phyloP scores from a whole-genome alignment of 2,329 filamentous ascomycete genomes.

The Botrytis tulipae region DNA sequence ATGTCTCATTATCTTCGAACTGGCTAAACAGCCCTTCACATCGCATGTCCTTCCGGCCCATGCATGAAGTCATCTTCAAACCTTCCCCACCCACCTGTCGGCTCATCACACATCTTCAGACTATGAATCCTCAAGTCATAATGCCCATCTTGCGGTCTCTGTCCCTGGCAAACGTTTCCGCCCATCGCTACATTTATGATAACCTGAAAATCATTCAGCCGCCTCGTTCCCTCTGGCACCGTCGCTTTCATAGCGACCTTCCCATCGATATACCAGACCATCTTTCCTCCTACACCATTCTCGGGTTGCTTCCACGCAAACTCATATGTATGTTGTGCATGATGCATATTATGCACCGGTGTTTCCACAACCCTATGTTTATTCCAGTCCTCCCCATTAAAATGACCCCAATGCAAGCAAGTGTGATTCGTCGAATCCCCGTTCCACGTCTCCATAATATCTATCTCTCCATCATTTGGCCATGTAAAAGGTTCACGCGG shows the following conservation, averaged over 20 bases:
- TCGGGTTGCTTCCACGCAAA: conserved; percentile 55
- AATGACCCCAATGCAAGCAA: conserved; percentile 60
- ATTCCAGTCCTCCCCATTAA: conserved; percentile 51
- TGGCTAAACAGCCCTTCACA: neutral
- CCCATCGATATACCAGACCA: conserved; percentile 61
- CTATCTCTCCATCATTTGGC: conserved; percentile 59
- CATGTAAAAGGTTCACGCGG: conserved; percentile 57
- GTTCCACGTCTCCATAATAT: conserved; percentile 63
- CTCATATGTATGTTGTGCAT: conserved; percentile 50
- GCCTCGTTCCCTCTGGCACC: conserved; percentile 52
- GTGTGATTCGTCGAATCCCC: conserved; percentile 53
- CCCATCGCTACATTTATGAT: conserved; percentile 63
- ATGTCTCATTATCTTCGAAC: neutral
- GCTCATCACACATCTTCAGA: conserved; percentile 52
- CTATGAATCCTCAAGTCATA: conserved; percentile 57
- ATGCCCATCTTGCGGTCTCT: conserved; percentile 49
- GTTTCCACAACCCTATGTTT: conserved; percentile 58
- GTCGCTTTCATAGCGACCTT: conserved; percentile 55
- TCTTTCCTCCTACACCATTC: conserved; percentile 44
- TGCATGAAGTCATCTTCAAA: conserved; percentile 52
- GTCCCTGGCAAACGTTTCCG: conserved; percentile 55
- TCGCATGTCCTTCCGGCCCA: conserved; percentile 22
- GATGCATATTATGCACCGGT: conserved; percentile 47
- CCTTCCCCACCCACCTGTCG: conserved; percentile 52
- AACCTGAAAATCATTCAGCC: conserved; percentile 55